phyloP scores from a whole-genome alignment of 2,329 filamentous ascomycete species.

The Diaporthe batatas region DNA sequence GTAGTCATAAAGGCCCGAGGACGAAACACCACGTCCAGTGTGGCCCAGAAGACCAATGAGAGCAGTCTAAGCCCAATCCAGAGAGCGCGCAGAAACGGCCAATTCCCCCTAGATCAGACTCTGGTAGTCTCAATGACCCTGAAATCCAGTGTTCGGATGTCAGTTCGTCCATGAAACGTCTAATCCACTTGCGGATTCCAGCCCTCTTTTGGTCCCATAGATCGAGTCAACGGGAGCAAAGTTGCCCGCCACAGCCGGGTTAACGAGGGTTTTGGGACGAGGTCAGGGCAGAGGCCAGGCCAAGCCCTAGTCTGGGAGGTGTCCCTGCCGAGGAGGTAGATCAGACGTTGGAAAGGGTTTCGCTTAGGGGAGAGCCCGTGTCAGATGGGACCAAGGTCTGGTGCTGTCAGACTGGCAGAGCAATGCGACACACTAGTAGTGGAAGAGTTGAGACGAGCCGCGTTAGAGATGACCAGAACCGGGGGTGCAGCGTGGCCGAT shows the following conservation, averaged over 20 bases:
- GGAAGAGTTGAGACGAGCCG: slow-evolving; percentile 57
- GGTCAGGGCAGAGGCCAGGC: slow-evolving; percentile 39
- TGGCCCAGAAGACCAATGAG: slow-evolving; percentile 32
- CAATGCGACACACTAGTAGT: slow-evolving; percentile 47
- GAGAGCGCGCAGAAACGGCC: slow-evolving; percentile 44
- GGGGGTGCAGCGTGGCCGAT: slow-evolving; percentile 50
- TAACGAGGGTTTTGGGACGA: slow-evolving; percentile 40
- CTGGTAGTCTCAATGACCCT: slow-evolving; percentile 32
- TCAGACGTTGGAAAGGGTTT: slow-evolving; percentile 64
- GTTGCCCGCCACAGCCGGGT: slow-evolving; percentile 40
- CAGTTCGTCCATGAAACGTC: slow-evolving; percentile 56
- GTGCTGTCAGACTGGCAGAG: slow-evolving; percentile 49
- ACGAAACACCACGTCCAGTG: slow-evolving; percentile 25
- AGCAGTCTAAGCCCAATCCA: slow-evolving; percentile 29
- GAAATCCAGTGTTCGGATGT: slow-evolving; percentile 53
- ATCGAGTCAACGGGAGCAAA: slow-evolving; percentile 35
- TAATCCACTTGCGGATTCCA: slow-evolving; percentile 48
- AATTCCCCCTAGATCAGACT: slow-evolving; percentile 36
- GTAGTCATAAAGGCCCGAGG: slow-evolving; percentile 56
- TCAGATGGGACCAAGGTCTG: slow-evolving; percentile 51
- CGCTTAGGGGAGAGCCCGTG: slow-evolving; percentile 54
- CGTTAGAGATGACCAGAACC: slow-evolving; percentile 61
- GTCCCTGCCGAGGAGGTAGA: slow-evolving; percentile 47
- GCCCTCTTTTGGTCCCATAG: slow-evolving; percentile 38
- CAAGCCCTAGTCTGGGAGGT: slow-evolving; percentile 40